phyloP scores from a whole-genome alignment of 2,329 filamentous ascomycete genomes.

The Calonectria henricotiae region DNA sequence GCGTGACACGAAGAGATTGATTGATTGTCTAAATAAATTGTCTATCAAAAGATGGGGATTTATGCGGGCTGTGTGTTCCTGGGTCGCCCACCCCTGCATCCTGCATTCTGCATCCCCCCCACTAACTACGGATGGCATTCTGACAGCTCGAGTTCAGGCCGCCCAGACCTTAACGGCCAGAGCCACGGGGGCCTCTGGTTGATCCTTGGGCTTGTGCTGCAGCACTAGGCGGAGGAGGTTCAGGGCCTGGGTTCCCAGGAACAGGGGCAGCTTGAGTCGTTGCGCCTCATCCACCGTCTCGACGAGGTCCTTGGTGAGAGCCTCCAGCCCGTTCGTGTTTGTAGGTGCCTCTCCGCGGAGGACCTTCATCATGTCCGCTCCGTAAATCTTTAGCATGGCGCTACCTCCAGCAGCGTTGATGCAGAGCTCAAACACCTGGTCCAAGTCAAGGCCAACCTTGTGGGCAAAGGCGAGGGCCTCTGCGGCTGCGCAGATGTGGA shows the following conservation, averaged over 20 bases:
- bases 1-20: slow-evolving; percentile 33
- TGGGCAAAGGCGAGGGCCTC: slow-evolving; percentile 41
- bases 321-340: slow-evolving; percentile 8
- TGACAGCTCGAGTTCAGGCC: slow-evolving; percentile 13
- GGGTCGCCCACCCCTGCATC: not conserved
- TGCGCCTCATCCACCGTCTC: slow-evolving; percentile 39
- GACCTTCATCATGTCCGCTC: slow-evolving; percentile 31
- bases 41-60: slow-evolving; percentile 23
- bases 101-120: slow-evolving; percentile 8
- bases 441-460: slow-evolving; percentile 39
- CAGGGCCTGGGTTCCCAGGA: slow-evolving; percentile 35
- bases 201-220: slow-evolving; percentile 33
- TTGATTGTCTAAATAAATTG: not conserved
- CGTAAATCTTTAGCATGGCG: slow-evolving; percentile 32
- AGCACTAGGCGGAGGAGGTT: slow-evolving; percentile 39
- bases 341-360: slow-evolving; percentile 26
- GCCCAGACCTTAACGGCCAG: slow-evolving; percentile 37
- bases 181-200: slow-evolving; percentile 30
- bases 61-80: not conserved
- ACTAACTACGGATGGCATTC: not conserved
- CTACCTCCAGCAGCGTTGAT: slow-evolving; percentile 40
- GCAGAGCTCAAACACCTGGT: slow-evolving; percentile 42
- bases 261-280: slow-evolving; percentile 37
- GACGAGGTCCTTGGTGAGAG: slow-evolving; percentile 25
- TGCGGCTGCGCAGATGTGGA: slow-evolving; percentile 39